These are phyloP conservation scores for Neoboletus brunneissimus DNA, from an alignment of 768 basidiomycete species.

Conservation along the genomic window DNA sequence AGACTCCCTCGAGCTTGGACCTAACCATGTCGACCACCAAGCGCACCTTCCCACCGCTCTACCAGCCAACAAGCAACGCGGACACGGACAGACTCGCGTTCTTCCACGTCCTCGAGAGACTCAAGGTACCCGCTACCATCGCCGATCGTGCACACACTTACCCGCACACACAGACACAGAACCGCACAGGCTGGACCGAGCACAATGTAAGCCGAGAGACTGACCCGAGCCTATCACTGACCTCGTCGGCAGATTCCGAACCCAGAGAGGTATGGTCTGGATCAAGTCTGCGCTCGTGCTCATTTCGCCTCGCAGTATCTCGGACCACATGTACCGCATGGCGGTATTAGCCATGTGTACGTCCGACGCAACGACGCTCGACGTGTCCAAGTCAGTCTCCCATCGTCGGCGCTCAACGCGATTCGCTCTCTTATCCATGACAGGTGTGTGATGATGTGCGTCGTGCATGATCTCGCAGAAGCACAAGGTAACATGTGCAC, in stretches of 20 bases:
- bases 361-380: slow-evolving; percentile 61
- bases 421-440: too few species aligned
- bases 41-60: slow-evolving; percentile 60
- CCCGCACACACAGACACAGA: slow-evolving; percentile 68
- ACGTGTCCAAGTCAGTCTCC: slow-evolving; percentile 68
- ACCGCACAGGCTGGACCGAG: slow-evolving; percentile 93
- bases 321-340: slow-evolving; percentile 99
- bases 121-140: slow-evolving; percentile 61
- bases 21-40: slow-evolving; percentile 12
- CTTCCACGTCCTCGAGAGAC: slow-evolving; percentile 81
- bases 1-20: too few species aligned
- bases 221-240: slow-evolving; percentile 3
- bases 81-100: slow-evolving; percentile 78
- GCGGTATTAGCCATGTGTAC: slow-evolving; percentile 88
- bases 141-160: background rate
- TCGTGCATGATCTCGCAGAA: slow-evolving; percentile 96
- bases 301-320: slow-evolving; percentile 52
- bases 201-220: slow-evolving; percentile 42
- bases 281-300: background rate
- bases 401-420: too few species aligned
- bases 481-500: slow-evolving; percentile 65
- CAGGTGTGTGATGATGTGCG: slow-evolving; percentile 80
- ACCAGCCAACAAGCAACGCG: slow-evolving; percentile 48
- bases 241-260: slow-evolving; percentile 57
- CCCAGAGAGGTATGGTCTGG: slow-evolving; percentile 65